Conservation (phyloP, 345 rosid genomes). For the Citrus sp. region DNA sequence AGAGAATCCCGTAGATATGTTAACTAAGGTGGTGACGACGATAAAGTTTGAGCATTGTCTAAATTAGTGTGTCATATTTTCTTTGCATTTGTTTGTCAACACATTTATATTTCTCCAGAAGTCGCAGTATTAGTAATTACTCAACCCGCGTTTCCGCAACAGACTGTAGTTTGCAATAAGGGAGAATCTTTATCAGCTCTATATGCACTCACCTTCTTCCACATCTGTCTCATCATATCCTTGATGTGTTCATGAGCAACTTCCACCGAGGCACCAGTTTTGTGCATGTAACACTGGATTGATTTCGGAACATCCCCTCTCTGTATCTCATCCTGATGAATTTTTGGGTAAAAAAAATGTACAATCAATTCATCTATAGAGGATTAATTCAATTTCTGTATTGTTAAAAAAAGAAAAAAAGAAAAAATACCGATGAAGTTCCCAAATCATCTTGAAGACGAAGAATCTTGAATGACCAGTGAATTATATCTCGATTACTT, state of each 20-base stretch:
- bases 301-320: constrained; percentile 37
- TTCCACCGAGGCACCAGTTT: constrained; percentile 26
- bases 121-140: no score
- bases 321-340: constrained; percentile 22
- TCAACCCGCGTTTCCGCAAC: no score
- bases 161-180: neutral
- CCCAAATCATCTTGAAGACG: constrained; percentile 26
- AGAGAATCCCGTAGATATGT: no score
- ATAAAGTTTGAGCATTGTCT: no score
- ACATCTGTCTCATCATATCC: constrained; percentile 12
- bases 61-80: no score
- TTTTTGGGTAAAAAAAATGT: neutral
- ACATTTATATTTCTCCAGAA: no score
- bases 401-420: neutral
- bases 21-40: no score
- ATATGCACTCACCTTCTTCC: constrained; percentile 24
- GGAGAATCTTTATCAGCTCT: neutral
- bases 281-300: constrained; percentile 36
- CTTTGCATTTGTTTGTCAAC: no score
- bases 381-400: neutral
- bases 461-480: neutral
- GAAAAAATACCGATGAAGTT: constrained; percentile 10
- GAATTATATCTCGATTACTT: no score
- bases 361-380: neutral
- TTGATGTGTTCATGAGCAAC: constrained; percentile 23